These are phyloP conservation scores for Megacollybia platyphylla DNA, from an alignment of 1,284 basidiomycete species.

Conservation along the genomic window DNA sequence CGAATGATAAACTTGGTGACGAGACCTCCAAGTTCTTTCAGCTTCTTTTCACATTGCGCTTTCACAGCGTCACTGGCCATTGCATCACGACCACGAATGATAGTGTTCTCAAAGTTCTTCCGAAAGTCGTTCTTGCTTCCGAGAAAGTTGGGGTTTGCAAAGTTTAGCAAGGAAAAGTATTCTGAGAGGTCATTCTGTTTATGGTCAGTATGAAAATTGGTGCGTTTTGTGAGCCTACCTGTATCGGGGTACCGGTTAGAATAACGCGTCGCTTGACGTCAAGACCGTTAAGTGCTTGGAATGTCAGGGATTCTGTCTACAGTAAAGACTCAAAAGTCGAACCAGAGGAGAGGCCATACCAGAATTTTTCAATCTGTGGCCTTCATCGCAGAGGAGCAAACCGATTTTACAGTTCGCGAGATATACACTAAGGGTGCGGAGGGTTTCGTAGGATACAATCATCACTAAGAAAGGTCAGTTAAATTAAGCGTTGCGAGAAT, in stretches of 20 bases:
- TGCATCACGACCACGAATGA: slow-evolving; percentile 89
- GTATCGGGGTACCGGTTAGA: slow-evolving; percentile 92
- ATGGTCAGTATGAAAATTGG: background rate
- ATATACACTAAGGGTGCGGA: slow-evolving; percentile 72
- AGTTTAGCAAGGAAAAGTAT: slow-evolving; percentile 93
- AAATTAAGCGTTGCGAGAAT: background rate
- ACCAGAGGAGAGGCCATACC: slow-evolving; percentile 29
- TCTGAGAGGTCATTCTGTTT: slow-evolving; percentile 88
- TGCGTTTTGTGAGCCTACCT: slow-evolving; percentile 30
- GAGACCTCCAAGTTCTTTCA: slow-evolving; percentile 84
- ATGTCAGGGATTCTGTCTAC: slow-evolving; percentile 71
- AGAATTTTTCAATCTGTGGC: slow-evolving; percentile 94
- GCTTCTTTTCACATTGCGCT: slow-evolving; percentile 77
- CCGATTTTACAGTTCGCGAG: slow-evolving; percentile 79
- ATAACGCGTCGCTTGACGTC: slow-evolving; percentile 94
- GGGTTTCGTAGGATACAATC: slow-evolving; percentile 98
- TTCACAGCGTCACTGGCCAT: slow-evolving; percentile 80
- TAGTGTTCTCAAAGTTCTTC: slow-evolving; percentile 93
- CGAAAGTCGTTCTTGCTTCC: slow-evolving; percentile 89
- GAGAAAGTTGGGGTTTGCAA: slow-evolving; percentile 93
- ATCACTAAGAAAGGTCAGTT: slow-evolving; percentile 51
- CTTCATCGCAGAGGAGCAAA: slow-evolving; percentile 90
- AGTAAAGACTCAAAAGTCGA: background rate
- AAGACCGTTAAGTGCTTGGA: slow-evolving; percentile 74
- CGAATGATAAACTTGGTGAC: slow-evolving; percentile 97